Conservation (phyloP, 768 basidiomycete species). For the Auriscalpium microsporum region DNA sequence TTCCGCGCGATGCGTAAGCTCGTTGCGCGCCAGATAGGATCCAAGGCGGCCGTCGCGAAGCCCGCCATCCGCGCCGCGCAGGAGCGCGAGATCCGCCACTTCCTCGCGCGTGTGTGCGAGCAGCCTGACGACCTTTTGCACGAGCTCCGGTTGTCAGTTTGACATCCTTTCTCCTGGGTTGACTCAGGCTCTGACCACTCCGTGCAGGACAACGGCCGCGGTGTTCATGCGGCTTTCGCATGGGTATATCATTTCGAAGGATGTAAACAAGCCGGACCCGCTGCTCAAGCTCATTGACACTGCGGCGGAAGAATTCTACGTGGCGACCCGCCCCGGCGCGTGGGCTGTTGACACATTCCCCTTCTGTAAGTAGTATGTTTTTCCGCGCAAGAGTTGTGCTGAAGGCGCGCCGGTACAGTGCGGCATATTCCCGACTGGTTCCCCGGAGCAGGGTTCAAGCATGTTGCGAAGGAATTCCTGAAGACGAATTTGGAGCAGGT, state of each 20-base stretch:
- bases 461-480: conserved; percentile 1
- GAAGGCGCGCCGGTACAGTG: not conserved
- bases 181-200: not conserved
- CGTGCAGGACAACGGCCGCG: not conserved
- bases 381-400: not conserved
- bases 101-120: conserved; percentile 1
- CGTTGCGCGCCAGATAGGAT: conserved; percentile 6
- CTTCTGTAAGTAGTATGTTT: not conserved
- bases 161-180: not conserved
- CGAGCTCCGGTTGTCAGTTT: conserved; percentile 2
- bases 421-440: conserved; percentile 15
- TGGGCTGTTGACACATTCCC: conserved; percentile 7
- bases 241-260: not conserved
- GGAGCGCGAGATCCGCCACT: conserved; percentile 1
- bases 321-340: conserved; percentile 2
- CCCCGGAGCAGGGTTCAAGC: conserved; percentile 15
- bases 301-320: conserved; percentile 6
- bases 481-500: conserved; percentile 4
- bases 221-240: conserved; percentile 7
- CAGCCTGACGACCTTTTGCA: conserved; percentile 1
- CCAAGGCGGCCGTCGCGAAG: not conserved
- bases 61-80: not conserved
- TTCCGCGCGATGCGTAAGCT: conserved; percentile 7
- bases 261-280: conserved; percentile 3
- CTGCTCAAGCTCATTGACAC: conserved; percentile 2